A percentile compares a stretch with the other conserved stretches of the same genome.
Evolutionary conservation across 2,329 filamentous ascomycete species (phyloP).

Genomic region (Neonectria coccinea): DNA sequence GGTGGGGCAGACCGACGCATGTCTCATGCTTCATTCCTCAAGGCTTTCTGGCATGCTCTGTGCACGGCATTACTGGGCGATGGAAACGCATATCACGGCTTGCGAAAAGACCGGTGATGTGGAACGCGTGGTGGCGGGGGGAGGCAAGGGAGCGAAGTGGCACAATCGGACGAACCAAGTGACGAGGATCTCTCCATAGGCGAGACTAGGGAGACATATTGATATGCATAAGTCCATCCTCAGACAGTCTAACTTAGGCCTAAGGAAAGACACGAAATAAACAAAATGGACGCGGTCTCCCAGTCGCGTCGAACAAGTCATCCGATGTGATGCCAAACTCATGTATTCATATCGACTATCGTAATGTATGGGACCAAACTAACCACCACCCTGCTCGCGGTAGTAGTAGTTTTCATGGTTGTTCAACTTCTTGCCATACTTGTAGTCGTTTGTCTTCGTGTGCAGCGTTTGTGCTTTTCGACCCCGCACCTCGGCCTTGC

Average conservation of each 20-base stretch:
- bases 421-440: slow-evolving; percentile 79
- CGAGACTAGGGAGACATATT: background rate
- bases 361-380: slow-evolving; percentile 32
- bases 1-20: background rate
- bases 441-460: slow-evolving; percentile 73
- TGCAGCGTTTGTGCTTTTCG: slow-evolving; percentile 73
- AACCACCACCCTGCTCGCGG: slow-evolving; percentile 60
- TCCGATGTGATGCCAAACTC: background rate
- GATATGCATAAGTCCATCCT: background rate
- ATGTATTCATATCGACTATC: background rate
- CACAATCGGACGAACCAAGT: background rate
- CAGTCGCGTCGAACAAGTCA: background rate
- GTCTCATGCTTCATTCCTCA: background rate
- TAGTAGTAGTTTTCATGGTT: slow-evolving; percentile 74
- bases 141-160: background rate
- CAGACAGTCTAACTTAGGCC: background rate
- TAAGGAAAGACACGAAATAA: background rate
- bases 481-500: slow-evolving; percentile 75
- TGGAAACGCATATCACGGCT: background rate
- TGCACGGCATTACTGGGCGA: background rate
- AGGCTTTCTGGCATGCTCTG: background rate
- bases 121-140: background rate
- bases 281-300: background rate
- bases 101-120: background rate
- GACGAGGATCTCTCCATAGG: background rate